Conservation (phyloP, 257 asterid genomes). For the Henckelia pumila region DNA sequence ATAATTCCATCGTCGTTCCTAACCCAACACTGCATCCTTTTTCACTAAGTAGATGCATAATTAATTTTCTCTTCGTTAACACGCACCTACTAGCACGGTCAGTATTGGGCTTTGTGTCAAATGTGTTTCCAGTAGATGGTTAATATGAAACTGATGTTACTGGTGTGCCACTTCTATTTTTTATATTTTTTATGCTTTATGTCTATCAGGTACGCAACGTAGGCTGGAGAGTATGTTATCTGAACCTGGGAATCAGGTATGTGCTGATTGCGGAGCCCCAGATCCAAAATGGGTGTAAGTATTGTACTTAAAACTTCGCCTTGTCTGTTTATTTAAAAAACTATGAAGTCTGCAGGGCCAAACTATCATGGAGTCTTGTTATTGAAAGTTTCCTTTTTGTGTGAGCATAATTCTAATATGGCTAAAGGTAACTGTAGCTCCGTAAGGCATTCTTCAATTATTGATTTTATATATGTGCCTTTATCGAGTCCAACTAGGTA, state of each 20-base stretch:
- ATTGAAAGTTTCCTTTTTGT: background rate
- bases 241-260: slow-evolving; percentile 62
- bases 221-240: slow-evolving; percentile 63
- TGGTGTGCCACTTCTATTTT: slow-evolving; percentile 14
- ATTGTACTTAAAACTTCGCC: slow-evolving; percentile 5
- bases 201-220: slow-evolving; percentile 48
- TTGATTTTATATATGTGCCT: background rate
- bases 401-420: background rate
- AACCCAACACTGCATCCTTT: background rate
- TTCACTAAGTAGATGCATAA: background rate
- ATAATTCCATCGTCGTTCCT: background rate
- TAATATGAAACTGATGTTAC: background rate
- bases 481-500: background rate
- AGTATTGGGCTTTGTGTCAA: background rate
- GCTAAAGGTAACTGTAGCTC: background rate
- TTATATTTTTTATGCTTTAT: slow-evolving; percentile 10
- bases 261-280: slow-evolving; percentile 93
- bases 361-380: background rate
- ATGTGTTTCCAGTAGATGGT: background rate
- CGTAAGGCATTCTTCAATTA: background rate
- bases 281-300: slow-evolving; percentile 99
- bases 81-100: background rate
- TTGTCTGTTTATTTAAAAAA: slow-evolving; percentile 1
- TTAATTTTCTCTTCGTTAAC: background rate
- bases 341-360: background rate